Evolutionary conservation across 2,329 filamentous ascomycete species (phyloP), one percentile per base, ranked within the genome.

Genomic region (Didymella sp.): DNA sequence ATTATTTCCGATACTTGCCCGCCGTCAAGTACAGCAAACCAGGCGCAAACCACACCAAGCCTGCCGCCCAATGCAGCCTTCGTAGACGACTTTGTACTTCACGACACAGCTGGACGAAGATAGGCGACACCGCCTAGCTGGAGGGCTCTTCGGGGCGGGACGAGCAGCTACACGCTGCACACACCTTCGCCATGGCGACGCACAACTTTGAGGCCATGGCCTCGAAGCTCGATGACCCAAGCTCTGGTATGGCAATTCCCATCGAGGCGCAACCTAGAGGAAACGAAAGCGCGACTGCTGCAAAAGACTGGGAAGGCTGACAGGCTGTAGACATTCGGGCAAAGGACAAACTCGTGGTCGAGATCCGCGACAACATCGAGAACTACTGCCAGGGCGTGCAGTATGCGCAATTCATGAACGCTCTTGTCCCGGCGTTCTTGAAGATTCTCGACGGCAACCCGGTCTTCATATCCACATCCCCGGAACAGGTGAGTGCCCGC

Each of bases 341-440:
- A 56, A 96, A 93, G 80, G 85, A 90, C 60, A 91, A 92, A 70
- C 87, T 92, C 62, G 92, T 94, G 60, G 87, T 89, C 49, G 89
- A 93, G 64, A 83, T 99, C 70, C 91, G 95, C 74, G 96, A 99
- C 78, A 92, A 86, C 69, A 88, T 98, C 66, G 96, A 99, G 70
- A 85, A 92, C 71, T 96, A 95, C 80, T 92, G 89, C 51, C 87
- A 86, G 70, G 88, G 90, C 50, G 83, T 85, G 52, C 87, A 87
- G 68, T 99, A 98, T 75, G 79, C 85, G 25, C 82, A 85, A 47
- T 98, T 99, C 75, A 83, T 99, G 58, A 86, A 91, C 72, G 91
- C 91, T 77, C 83, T 97, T 70, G 89, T 98, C 80, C 95, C 95
- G 35, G 86, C 96, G 30, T 95, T 98, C 78, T 85, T 95, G 73